These are phyloP conservation scores for Pisolithus marmoratus DNA, from an alignment of 768 basidiomycete genomes.

Conservation along the genomic window DNA sequence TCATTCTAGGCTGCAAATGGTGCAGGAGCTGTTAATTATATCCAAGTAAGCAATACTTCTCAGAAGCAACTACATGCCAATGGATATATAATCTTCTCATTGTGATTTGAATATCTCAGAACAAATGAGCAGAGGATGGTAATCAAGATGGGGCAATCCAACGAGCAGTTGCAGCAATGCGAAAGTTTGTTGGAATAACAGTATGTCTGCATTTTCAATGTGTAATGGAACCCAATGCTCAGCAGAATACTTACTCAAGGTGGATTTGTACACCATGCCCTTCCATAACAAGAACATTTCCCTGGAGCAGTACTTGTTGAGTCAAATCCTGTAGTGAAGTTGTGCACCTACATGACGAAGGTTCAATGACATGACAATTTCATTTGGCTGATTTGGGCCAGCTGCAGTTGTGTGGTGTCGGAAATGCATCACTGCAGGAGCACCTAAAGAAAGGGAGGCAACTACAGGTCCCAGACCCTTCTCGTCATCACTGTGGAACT, in stretches of 20 bases:
- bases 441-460: conserved; percentile 72
- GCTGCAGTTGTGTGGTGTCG: conserved; percentile 41
- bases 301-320: conserved; percentile 35
- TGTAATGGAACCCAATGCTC: neutral
- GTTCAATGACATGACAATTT: conserved; percentile 46
- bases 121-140: no score
- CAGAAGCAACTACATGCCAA: no score
- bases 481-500: conserved; percentile 83
- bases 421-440: conserved; percentile 77
- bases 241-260: conserved; percentile 53
- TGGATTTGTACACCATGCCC: conserved; percentile 58
- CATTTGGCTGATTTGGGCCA: conserved; percentile 16
- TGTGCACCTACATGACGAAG: conserved; percentile 55
- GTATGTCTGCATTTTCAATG: conserved; percentile 50
- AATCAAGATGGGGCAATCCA: conserved; percentile 34
- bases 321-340: neutral
- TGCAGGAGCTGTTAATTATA: no score
- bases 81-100: no score
- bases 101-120: no score
- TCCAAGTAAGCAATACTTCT: no score
- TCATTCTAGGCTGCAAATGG: no score
- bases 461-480: conserved; percentile 65
- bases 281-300: conserved; percentile 76
- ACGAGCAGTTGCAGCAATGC: conserved; percentile 77
- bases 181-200: conserved; percentile 67